These are phyloP conservation scores for Penicillium freii DNA, from an alignment of 2,329 filamentous ascomycete species.

Conservation along the genomic window DNA sequence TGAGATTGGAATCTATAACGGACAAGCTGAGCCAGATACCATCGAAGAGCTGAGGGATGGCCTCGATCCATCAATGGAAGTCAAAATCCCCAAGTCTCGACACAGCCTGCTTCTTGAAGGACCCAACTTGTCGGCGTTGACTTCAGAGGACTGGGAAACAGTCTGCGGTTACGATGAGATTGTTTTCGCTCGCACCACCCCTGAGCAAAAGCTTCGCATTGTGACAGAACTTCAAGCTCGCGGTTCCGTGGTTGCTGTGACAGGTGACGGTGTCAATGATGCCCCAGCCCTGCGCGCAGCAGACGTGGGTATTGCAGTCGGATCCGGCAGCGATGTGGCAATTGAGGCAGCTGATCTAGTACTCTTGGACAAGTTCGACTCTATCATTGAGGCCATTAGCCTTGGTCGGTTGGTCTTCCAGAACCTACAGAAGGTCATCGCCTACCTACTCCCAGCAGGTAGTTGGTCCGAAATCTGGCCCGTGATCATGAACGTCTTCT, in stretches of 20 bases:
- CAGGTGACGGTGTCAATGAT: constrained; percentile 40
- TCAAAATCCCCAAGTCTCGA: constrained; percentile 27
- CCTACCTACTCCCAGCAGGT: constrained; percentile 52
- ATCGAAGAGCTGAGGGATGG: constrained; percentile 52
- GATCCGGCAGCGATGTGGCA: constrained; percentile 42
- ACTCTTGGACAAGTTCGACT: constrained; percentile 36
- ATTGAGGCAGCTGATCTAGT: constrained; percentile 44
- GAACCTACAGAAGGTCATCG: constrained; percentile 40
- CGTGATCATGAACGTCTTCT: constrained; percentile 56
- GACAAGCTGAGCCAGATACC: constrained; percentile 52
- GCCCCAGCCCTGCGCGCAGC: constrained; percentile 35
- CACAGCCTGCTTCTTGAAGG: constrained; percentile 64
- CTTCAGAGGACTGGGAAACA: constrained; percentile 65
- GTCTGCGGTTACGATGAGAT: constrained; percentile 58
- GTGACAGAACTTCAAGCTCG: constrained; percentile 42
- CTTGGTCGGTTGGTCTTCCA: constrained; percentile 37
- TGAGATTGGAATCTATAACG: constrained; percentile 45
- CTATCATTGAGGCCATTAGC: constrained; percentile 35
- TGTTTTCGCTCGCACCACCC: constrained; percentile 45
- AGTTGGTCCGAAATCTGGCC: constrained; percentile 59
- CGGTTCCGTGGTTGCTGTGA: constrained; percentile 44
- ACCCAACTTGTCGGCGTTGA: constrained; percentile 63
- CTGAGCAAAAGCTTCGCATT: constrained; percentile 46
- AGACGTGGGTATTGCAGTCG: constrained; percentile 37
- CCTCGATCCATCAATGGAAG: constrained; percentile 13